Conservation (phyloP, 331 rosid species). For the Spiraea crenata region DNA sequence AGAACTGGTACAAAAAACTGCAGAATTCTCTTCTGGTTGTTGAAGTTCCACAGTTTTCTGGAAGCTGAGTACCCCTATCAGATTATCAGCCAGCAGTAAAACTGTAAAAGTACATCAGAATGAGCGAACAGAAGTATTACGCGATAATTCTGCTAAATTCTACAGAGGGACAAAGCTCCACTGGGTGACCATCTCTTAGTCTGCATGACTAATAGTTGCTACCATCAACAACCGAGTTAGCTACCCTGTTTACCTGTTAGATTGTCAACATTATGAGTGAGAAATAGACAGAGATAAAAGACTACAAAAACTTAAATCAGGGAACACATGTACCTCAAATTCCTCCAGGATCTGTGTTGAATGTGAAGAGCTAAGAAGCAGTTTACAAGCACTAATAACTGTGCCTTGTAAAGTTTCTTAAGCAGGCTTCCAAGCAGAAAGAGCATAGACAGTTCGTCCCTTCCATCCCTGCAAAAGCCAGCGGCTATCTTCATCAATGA, state of each 20-base stretch:
- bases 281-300: neutral
- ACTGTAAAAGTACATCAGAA: neutral
- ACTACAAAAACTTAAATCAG: slow-evolving; percentile 15
- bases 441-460: slow-evolving; percentile 66
- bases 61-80: no score
- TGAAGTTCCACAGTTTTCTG: neutral
- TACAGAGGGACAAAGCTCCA: neutral
- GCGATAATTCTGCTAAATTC: neutral
- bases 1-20: neutral
- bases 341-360: slow-evolving; percentile 15
- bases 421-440: slow-evolving; percentile 76
- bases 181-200: slow-evolving; percentile 20
- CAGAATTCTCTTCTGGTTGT: slow-evolving; percentile 5
- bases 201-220: slow-evolving; percentile 13
- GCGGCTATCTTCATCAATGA: slow-evolving; percentile 66
- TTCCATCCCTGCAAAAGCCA: slow-evolving; percentile 95
- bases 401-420: slow-evolving; percentile 24
- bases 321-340: slow-evolving; percentile 33
- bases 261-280: neutral
- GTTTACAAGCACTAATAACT: slow-evolving; percentile 18
- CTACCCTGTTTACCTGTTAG: slow-evolving; percentile 21
- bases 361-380: slow-evolving; percentile 20
- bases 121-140: neutral
- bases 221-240: slow-evolving; percentile 2
- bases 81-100: neutral